phyloP scores from a whole-genome alignment of 768 basidiomycete species.

The Suillus occidentalis region DNA sequence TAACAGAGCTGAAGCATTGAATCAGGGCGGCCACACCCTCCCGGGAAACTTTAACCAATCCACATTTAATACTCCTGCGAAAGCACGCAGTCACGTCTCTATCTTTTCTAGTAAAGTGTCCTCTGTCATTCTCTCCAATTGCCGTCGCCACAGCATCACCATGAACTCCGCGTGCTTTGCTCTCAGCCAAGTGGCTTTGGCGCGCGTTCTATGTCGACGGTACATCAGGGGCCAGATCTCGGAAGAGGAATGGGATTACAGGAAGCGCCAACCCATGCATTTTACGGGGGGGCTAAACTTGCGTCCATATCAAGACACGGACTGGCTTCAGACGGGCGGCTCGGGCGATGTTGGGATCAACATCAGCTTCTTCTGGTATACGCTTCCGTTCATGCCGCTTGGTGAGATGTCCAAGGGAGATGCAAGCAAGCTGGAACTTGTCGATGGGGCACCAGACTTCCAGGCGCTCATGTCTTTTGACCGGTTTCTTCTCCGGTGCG shows the following conservation, averaged over 20 bases:
- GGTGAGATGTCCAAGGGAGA: conserved; percentile 13
- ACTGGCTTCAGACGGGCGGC: conserved; percentile 48
- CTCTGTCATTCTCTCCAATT: conserved; percentile 33
- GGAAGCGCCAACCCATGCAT: conserved; percentile 49
- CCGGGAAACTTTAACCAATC: conserved; percentile 39
- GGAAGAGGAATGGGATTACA: conserved; percentile 50
- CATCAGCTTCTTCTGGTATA: conserved; percentile 45
- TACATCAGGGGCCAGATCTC: conserved; percentile 46
- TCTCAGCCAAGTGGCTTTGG: conserved; percentile 48
- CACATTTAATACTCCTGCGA: conserved; percentile 42
- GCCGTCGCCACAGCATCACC: conserved; percentile 42
- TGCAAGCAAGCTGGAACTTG: conserved; percentile 30
- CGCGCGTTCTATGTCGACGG: conserved; percentile 46
- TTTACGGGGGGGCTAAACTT: conserved; percentile 51
- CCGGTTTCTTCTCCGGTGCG: conserved; percentile 48
- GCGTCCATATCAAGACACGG: conserved; percentile 45
- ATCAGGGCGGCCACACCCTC: conserved; percentile 55
- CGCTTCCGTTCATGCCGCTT: conserved; percentile 48
- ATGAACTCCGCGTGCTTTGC: conserved; percentile 51
- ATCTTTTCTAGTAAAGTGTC: conserved; percentile 33
- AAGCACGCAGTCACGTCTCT: conserved; percentile 25
- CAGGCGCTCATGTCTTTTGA: conserved; percentile 39
- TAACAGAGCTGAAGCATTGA: conserved; percentile 4
- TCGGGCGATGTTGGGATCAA: conserved; percentile 39
- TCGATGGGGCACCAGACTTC: conserved; percentile 40